Base-by-base conservation (phyloP, 495 filamentous ascomycete genomes). In the Thozetella sp. region DNA sequence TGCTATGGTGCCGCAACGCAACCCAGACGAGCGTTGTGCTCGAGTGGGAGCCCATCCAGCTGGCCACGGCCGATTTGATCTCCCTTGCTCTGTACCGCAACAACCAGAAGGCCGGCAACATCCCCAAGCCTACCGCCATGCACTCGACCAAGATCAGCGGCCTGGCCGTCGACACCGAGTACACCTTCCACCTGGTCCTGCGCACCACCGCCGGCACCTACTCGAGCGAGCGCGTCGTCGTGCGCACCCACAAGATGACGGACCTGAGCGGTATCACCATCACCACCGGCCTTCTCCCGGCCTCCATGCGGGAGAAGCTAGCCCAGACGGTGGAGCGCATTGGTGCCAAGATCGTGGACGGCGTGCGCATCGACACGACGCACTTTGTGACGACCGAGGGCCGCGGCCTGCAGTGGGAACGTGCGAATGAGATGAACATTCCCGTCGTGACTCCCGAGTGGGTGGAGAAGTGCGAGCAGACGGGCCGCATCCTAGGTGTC, bases 301-400 rank as follows among this genome's bases (percentile, higher is more conserved):
- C 90, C 4, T 82, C 87, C 27, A 82, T 88, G 50, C 85, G 88
- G 61, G 93, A 97, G 56, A 86, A 82, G 45, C 83, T 99, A 0
- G 76, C 83, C 22, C 81, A 80, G 20, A 90, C 93, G 2, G 80
- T 97, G 22, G 88, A 96, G 63, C 83, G 93, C 56, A 96, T 99
- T 59, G 95, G 96, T 34, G 96, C 91, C 45, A 96, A 95, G 77
- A 76, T 97, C 56, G 90, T 92, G 52, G 96, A 98, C 62, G 81
- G 85, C 1, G 96, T 99, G 25, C 83, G 94, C 55, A 98, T 99
- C 60, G 95, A 99, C 67, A 99, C 95, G 2, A 99, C 95, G 17
- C 95, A 99, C 74, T 99, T 98, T 71, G 93, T 99, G 53, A 97
- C 94, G 63, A 94, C 91, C n/a, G 96, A 99, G 69, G 94, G 94